A percentile compares a stretch with the other conserved stretches of the same genome.
phyloP scores from a whole-genome alignment of 441 rosid genomes.

The Bruguiera hainesii region DNA sequence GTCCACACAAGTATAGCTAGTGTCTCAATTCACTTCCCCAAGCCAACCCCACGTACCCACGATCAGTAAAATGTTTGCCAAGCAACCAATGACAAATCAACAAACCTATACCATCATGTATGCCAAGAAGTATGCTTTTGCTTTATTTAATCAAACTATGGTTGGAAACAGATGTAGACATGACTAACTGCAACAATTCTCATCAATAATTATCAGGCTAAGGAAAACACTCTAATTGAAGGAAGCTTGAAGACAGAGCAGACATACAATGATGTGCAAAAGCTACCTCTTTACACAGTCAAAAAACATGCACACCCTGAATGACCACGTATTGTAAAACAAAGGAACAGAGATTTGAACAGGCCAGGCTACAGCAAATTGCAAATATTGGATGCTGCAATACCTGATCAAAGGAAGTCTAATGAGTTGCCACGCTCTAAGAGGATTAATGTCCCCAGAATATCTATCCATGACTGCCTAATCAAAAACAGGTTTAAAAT shows the following conservation, averaged over 20 bases:
- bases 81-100: neutral
- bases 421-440: constrained; percentile 9
- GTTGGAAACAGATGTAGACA: too few relatives aligned
- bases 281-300: neutral
- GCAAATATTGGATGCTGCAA: neutral
- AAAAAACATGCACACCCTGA: neutral
- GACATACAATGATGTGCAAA: neutral
- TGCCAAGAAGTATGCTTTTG: neutral
- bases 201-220: neutral
- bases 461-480: constrained; percentile 23
- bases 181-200: too few relatives aligned
- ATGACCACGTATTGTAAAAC: neutral
- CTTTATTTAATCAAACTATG: neutral
- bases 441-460: constrained; percentile 16
- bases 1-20: neutral
- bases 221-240: neutral
- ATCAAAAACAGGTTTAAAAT: constrained; percentile 53
- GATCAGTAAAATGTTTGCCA: neutral
- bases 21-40: neutral
- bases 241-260: neutral
- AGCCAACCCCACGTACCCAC: neutral
- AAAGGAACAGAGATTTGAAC: neutral
- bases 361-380: neutral
- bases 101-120: neutral
- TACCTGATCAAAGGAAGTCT: constrained; percentile 35